These are phyloP conservation scores for Aurantiochytrium sp. DNA, from an alignment of 108 stramenopile genomes.

Conservation along the genomic window DNA sequence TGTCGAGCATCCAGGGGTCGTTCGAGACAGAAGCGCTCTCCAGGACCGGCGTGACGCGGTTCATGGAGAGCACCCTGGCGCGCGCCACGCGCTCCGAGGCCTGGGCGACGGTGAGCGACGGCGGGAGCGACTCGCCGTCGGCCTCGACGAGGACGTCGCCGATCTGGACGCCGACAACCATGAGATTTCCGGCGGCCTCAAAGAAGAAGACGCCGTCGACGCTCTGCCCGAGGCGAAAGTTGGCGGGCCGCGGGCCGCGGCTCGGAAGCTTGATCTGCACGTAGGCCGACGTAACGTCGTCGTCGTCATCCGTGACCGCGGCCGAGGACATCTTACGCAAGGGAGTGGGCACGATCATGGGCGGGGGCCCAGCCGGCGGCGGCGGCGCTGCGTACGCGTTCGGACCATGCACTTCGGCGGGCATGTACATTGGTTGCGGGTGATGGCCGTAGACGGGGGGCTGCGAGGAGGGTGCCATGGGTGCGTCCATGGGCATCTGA, in stretches of 20 bases:
- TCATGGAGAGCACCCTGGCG: background rate
- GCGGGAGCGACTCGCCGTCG: background rate
- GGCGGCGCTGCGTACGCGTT: background rate
- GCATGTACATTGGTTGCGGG: too few relatives aligned
- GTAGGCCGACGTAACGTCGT: background rate
- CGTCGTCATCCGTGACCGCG: background rate
- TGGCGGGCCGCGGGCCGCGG: background rate
- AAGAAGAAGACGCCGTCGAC: slow-evolving; percentile 12
- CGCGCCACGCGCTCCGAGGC: background rate
- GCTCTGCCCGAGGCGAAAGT: background rate
- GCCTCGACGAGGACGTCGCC: background rate
- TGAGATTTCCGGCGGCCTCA: background rate
- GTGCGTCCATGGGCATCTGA: too few relatives aligned
- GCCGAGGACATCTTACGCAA: background rate
- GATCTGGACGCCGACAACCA: background rate
- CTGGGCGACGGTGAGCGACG: background rate
- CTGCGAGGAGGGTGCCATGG: too few relatives aligned
- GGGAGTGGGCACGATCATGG: background rate
- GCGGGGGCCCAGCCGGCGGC: background rate
- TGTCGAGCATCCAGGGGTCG: background rate
- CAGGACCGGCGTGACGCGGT: background rate
- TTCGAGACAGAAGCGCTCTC: background rate
- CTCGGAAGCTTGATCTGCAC: background rate
- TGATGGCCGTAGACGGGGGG: too few relatives aligned
- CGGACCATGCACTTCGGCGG: too few relatives aligned